phyloP scores from a whole-genome alignment of 257 asterid genomes.

The Voacanga thouarsii region DNA sequence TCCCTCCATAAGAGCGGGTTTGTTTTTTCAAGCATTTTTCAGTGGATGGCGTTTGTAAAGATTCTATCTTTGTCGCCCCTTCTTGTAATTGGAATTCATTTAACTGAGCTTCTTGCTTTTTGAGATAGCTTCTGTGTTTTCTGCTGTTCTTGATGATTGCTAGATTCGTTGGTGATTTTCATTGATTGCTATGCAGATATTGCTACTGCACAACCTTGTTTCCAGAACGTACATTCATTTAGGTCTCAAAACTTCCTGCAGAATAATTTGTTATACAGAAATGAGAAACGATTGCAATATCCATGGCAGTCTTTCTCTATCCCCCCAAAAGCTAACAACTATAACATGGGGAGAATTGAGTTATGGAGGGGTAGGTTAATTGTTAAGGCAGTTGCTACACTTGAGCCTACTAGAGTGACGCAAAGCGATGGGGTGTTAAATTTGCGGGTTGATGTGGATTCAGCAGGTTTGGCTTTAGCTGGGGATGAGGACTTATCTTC shows the following conservation, averaged over 20 bases:
- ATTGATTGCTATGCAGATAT: constrained; percentile 62
- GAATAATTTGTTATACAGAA: constrained; percentile 31
- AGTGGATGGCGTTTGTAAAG: not conserved
- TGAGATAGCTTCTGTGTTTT: not conserved
- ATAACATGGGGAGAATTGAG: constrained; percentile 33
- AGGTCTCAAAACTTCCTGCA: constrained; percentile 39
- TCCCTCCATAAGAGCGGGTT: not conserved
- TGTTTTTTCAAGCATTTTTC: not conserved
- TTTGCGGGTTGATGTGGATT: constrained; percentile 40
- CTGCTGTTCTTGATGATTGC: not conserved
- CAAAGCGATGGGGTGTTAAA: constrained; percentile 32
- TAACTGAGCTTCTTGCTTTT: not conserved
- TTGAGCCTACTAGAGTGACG: constrained; percentile 43
- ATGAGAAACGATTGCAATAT: constrained; percentile 46
- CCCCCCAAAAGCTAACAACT: constrained; percentile 28
- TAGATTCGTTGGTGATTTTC: not conserved
- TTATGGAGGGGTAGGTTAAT: constrained; percentile 43
- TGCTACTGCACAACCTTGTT: constrained; percentile 74
- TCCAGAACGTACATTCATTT: constrained; percentile 44
- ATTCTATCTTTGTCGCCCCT: not conserved
- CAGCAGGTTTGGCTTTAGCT: constrained; percentile 29
- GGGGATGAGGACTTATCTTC: constrained; percentile 35
- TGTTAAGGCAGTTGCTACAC: constrained; percentile 67
- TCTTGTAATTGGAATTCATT: not conserved
- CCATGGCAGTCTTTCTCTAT: constrained; percentile 35